Evolutionary conservation across 1,284 basidiomycete species (phyloP).

Genomic region (Puccinia coronata): DNA sequence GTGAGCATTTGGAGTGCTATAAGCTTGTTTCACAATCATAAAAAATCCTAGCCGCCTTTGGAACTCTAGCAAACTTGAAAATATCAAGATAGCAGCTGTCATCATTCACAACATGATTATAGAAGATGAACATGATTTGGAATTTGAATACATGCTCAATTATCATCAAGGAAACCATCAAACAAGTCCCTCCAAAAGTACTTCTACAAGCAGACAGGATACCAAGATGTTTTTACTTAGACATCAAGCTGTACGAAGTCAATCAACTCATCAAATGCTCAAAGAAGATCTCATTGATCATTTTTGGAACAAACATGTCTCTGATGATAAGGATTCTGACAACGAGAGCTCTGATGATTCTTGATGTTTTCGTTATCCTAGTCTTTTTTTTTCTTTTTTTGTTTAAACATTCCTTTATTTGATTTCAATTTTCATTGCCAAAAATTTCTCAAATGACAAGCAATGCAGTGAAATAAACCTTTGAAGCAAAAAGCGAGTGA

Average conservation of each 20-base stretch:
- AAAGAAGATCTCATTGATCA: constrained; percentile 9
- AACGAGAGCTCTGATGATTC: background rate
- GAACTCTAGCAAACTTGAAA: background rate
- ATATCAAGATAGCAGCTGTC: constrained; percentile 8
- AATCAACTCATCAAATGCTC: background rate
- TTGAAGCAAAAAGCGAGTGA: too few relatives aligned
- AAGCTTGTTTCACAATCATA: background rate
- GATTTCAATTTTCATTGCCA: too few relatives aligned
- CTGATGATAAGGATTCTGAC: background rate
- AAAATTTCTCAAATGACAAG: too few relatives aligned
- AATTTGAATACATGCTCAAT: background rate
- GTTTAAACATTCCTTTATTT: too few relatives aligned
- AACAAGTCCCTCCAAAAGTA: background rate
- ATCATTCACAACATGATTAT: too few relatives aligned
- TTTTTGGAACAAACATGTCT: constrained; percentile 4
- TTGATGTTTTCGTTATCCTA: background rate
- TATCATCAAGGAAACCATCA: background rate
- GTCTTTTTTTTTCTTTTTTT: background rate
- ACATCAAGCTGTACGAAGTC: background rate
- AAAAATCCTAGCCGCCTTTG: background rate
- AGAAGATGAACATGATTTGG: background rate
- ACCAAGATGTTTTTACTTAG: background rate
- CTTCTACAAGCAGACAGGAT: background rate
- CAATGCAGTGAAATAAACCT: too few relatives aligned
- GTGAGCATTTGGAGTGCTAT: background rate